Conservation (phyloP, 495 filamentous ascomycete species). For the Hypoxylon intermedium region DNA sequence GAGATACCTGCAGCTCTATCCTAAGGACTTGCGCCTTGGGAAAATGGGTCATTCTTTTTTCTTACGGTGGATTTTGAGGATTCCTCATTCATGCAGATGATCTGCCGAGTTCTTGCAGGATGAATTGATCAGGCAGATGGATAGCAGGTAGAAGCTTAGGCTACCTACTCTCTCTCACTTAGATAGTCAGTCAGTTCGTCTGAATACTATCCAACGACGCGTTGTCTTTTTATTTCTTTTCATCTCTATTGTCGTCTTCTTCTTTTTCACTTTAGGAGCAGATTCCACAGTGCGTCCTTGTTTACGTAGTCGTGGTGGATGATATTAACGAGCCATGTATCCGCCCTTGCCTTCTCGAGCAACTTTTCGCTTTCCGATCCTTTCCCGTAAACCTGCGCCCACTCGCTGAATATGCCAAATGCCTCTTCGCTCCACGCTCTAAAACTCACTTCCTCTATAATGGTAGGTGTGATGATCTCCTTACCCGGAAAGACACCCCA, state of each 20-base stretch:
- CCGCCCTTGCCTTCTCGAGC: constrained; percentile 68
- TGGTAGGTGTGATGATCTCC: constrained; percentile 96
- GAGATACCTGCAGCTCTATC: no score
- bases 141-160: neutral
- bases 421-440: constrained; percentile 95
- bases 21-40: no score
- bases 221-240: constrained; percentile 7
- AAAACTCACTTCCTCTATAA: constrained; percentile 97
- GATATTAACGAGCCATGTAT: constrained; percentile 87
- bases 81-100: no score
- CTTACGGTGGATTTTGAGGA: constrained; percentile 1
- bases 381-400: constrained; percentile 81
- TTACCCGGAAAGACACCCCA: constrained; percentile 97
- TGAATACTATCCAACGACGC: constrained; percentile 7
- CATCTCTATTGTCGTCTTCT: no score
- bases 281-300: constrained; percentile 67
- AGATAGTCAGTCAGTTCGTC: constrained; percentile 8
- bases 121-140: constrained; percentile 27
- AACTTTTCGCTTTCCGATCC: constrained; percentile 70
- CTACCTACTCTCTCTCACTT: constrained; percentile 6
- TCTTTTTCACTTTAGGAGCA: constrained; percentile 49
- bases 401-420: constrained; percentile 93
- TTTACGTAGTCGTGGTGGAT: constrained; percentile 85
- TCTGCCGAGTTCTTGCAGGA: constrained; percentile 2
- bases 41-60: no score